Evolutionary conservation across 371 early-diverging fungal species (phyloP), one percentile per base, ranked within the genome.

Genomic region (Mortierella sp.): DNA sequence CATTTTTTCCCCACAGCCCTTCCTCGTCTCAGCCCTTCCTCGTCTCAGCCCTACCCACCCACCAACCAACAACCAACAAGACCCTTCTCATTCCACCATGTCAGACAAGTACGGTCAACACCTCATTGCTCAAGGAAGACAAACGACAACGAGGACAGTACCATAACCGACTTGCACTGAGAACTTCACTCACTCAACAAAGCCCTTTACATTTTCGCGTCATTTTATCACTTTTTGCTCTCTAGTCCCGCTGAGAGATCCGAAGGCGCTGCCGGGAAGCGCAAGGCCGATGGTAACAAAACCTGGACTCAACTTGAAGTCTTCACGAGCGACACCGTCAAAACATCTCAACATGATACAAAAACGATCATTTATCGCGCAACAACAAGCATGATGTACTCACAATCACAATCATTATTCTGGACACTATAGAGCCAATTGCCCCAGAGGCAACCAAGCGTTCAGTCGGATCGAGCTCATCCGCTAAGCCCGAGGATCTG

Each of bases 261-360:
- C 70, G 72, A 65, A 54, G 27, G 29, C 49, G 65, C 79, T 44
- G 77, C 80, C 56, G 83, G 80, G 38, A 83, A 83, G 77, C 79
- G 83, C 76, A 83, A 76, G 74, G 83, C 83, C 14, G 77, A 79
- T 74, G 83, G 83, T 82, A 70, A 38, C 70, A 32, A 46, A 63
- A 55, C 24, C n/a, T 35, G 44, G 41, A 41, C 41, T 41, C 41
- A 1, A 41, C 41, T 7, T 41, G 41, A 41, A 41, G 41, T 41
- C 41, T 41, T 14, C 8, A n/a, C 24, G 24, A 55, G 55, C 55
- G 6, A 21, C 55, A 8, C 55, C 24, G 24, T 12, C 27, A 27
- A 24, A 27, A 11, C 58, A 27, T 27, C 16, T 51, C 51, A 16
- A 51, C 16, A 18, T 51, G 18, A 4, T 46, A 14, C 48, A 46